Evolutionary conservation across 768 basidiomycete species (phyloP), one percentile per base, ranked within the genome.

Genomic region (Rhizopogon vulgaris): DNA sequence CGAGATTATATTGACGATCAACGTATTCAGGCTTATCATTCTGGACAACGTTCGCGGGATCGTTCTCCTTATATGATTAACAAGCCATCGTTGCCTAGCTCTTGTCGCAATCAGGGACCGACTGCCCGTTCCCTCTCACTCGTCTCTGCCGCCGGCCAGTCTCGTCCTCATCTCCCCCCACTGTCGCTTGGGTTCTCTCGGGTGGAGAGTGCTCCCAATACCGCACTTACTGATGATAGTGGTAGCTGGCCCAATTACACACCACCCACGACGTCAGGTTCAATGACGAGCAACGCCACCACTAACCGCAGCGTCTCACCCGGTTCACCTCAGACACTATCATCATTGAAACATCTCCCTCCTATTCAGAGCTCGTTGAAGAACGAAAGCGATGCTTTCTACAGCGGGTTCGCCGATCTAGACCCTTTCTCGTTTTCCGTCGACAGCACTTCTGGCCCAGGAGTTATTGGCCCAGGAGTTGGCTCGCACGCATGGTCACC

Each of bases 191-290:
- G 63, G 64, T 53, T 69, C 65, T 53, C 69, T 63, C 73, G n/a
- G 65, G 67, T 71, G 6, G 78, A 80, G 47, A 80, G 81, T 25
- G 77, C 75, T 1, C 80, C 83, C 4, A 75, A 68, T 38, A 78
- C 81, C 0, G 75, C 73, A 6, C 72, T 74, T 18, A 73, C 73
- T 0, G 80, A 78, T 42, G 76, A 79, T 38, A 72, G 73, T 34
- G 75, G 76, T 51, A 76, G 77, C 15, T 85, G 83, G 83, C 74
- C 79, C 4, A 71, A 77, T 30, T 84, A 84, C 56, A 84, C 82
- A 0, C 83, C 83, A 27, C 83, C 83, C 1, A 73, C 79, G 1
- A 84, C 82, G 6, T 74, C 73, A 1, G 73, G 73, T 8, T 82
- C 82, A 6, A 68, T 74, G 17, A 70, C 75, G 5, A 67, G 68